Evolutionary conservation across 345 rosid species (phyloP).

Genomic region (Jatropha curcas): DNA sequence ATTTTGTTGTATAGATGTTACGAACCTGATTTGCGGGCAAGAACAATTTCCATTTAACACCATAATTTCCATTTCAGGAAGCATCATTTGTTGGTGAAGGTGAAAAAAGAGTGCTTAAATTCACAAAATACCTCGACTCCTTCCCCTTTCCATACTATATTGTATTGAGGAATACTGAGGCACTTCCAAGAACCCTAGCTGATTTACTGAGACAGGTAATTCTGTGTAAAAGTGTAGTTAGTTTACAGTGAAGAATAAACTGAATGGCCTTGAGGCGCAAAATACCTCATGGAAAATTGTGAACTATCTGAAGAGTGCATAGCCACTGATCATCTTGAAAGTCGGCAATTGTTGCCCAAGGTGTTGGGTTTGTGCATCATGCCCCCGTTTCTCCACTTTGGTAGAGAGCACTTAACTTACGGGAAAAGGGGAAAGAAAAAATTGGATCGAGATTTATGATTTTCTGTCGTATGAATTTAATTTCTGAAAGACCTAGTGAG

Average conservation of each 20-base stretch:
- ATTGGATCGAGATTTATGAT: not conserved
- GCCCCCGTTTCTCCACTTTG: not conserved
- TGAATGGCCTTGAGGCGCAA: not conserved
- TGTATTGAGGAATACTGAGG: constrained; percentile 73
- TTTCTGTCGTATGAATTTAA: not conserved
- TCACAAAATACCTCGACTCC: constrained; percentile 67
- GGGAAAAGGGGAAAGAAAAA: not conserved
- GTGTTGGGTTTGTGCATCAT: not conserved
- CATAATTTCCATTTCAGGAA: constrained; percentile 42
- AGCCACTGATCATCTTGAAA: not conserved
- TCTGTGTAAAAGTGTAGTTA: not conserved
- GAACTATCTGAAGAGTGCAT: not conserved
- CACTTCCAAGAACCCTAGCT: constrained; percentile 82
- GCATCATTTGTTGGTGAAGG: constrained; percentile 41
- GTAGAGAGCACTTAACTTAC: no score
- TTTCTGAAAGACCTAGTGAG: not conserved
- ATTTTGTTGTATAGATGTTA: not conserved
- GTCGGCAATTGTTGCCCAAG: not conserved
- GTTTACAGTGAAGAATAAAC: no score
- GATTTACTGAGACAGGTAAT: constrained; percentile 90
- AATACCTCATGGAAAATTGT: not conserved
- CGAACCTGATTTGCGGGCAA: not conserved
- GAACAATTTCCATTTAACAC: not conserved
- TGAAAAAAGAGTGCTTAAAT: constrained; percentile 34
- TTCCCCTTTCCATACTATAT: constrained; percentile 92